A percentile compares a stretch with the other conserved stretches of the same genome.
Evolutionary conservation across 768 basidiomycete genomes (phyloP).

Genomic region (Podaxis pistillaris): DNA sequence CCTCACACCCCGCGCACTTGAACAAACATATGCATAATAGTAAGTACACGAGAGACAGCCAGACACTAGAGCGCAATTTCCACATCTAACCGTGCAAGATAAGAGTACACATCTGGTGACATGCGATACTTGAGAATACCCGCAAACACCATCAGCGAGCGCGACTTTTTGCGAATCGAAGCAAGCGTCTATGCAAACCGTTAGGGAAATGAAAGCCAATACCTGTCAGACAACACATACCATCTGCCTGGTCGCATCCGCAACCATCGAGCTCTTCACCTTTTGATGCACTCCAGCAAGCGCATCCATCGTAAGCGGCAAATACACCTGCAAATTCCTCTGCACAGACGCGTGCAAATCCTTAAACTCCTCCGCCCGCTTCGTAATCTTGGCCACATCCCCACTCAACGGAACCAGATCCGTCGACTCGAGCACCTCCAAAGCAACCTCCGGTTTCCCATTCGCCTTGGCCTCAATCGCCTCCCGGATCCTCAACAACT

Average conservation of each 20-base stretch:
- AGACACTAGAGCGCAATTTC: conserved; percentile 67
- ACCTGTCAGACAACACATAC: conserved; percentile 38
- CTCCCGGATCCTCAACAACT: conserved; percentile 77
- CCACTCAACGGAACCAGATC: conserved; percentile 84
- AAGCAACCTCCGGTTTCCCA: conserved; percentile 70
- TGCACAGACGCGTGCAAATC: conserved; percentile 84
- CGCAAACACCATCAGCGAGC: conserved; percentile 86
- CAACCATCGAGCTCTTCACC: conserved; percentile 65
- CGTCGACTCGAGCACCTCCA: conserved; percentile 87
- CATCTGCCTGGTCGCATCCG: conserved; percentile 77
- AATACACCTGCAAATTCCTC: conserved; percentile 84
- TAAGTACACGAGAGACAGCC: not conserved
- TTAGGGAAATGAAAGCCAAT: conserved; percentile 15
- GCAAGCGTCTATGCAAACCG: conserved; percentile 52
- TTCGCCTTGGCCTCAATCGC: conserved; percentile 74
- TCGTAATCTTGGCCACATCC: conserved; percentile 82
- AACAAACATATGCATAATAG: conserved; percentile 13
- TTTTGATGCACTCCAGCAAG: conserved; percentile 80
- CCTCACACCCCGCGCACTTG: not conserved
- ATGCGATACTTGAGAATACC: conserved; percentile 87
- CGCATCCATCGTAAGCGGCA: conserved; percentile 90
- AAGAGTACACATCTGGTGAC: conserved; percentile 87
- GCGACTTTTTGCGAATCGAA: conserved; percentile 72
- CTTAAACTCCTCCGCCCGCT: conserved; percentile 86
- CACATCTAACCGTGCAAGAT: conserved; percentile 81